phyloP scores from a whole-genome alignment of 2,329 filamentous ascomycete genomes.

The Trichoderma brevicompactum region DNA sequence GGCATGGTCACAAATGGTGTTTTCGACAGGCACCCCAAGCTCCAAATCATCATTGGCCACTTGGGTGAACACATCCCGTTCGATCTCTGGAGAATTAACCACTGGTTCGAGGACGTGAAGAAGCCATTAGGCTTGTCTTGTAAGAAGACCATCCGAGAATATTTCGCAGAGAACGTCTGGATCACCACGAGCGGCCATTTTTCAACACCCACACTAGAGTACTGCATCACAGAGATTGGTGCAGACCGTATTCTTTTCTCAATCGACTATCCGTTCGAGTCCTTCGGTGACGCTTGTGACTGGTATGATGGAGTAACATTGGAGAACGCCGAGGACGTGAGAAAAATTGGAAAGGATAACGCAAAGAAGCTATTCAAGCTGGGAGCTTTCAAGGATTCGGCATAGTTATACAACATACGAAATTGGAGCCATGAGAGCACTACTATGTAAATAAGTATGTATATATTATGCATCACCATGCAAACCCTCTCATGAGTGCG shows the following conservation, averaged over 20 bases:
- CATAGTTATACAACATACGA: neutral
- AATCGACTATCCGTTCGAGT: slow-evolving; percentile 59
- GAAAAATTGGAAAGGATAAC: slow-evolving; percentile 50
- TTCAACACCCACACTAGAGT: slow-evolving; percentile 57
- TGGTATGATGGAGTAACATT: slow-evolving; percentile 48
- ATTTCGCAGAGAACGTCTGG: slow-evolving; percentile 60
- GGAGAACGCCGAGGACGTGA: slow-evolving; percentile 43
- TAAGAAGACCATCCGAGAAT: slow-evolving; percentile 56
- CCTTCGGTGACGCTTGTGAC: slow-evolving; percentile 46
- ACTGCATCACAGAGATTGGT: slow-evolving; percentile 53
- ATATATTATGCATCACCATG: neutral
- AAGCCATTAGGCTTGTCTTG: slow-evolving; percentile 53
- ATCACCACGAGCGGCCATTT: slow-evolving; percentile 63
- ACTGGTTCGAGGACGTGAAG: slow-evolving; percentile 61
- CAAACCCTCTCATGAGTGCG: neutral
- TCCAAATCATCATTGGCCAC: slow-evolving; percentile 54
- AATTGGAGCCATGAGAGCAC: neutral
- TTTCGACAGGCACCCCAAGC: slow-evolving; percentile 53
- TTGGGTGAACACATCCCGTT: slow-evolving; percentile 55
- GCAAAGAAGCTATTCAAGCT: slow-evolving; percentile 50
- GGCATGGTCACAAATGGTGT: slow-evolving; percentile 55
- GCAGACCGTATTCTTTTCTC: slow-evolving; percentile 57
- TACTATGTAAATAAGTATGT: neutral
- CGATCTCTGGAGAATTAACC: slow-evolving; percentile 55
- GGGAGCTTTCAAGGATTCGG: slow-evolving; percentile 41